Conservation (phyloP, 176 grass and related monocot genomes). For the Oropetium thomaeum region DNA sequence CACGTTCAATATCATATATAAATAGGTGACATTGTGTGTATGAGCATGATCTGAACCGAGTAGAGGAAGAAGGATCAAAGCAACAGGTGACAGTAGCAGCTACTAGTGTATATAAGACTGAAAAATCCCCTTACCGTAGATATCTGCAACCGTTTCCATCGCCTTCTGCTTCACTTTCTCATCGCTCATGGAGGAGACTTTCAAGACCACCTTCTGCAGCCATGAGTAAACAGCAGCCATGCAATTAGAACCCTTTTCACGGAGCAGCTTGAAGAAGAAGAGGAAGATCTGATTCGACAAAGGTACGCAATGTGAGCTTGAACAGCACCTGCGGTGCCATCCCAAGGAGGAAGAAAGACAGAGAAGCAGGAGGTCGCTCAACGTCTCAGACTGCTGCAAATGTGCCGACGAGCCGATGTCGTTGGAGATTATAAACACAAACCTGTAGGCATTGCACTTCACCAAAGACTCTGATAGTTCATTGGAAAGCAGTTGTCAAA, state of each 20-base stretch:
- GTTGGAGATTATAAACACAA: background rate
- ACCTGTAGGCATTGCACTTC: background rate
- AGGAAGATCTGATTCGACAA: background rate
- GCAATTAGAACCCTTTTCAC: background rate
- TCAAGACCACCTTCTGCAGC: slow-evolving; percentile 78
- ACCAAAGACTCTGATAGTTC: background rate
- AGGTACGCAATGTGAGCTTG: background rate
- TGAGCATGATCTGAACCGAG: background rate
- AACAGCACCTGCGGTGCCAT: slow-evolving; percentile 47
- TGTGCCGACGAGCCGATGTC: background rate
- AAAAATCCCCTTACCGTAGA: slow-evolving; percentile 47
- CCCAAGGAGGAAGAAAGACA: background rate
- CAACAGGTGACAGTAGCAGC: background rate
- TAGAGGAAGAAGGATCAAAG: background rate
- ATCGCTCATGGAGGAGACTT: slow-evolving; percentile 68
- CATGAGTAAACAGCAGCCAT: background rate
- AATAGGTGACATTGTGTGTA: too few species aligned
- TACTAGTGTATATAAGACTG: background rate
- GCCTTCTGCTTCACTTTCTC: slow-evolving; percentile 81
- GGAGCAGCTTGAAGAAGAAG: background rate
- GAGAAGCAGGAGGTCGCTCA: background rate
- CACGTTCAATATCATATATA: slow-evolving; percentile 37
- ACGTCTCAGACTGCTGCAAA: background rate
- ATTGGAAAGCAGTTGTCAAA: background rate
- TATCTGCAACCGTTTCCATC: slow-evolving; percentile 79